Percentiles rank a stretch among this genome's conserved stretches.
phyloP scores from a whole-genome alignment of 2,329 filamentous ascomycete species.

The Pseudocercospora pini-densiflorae region DNA sequence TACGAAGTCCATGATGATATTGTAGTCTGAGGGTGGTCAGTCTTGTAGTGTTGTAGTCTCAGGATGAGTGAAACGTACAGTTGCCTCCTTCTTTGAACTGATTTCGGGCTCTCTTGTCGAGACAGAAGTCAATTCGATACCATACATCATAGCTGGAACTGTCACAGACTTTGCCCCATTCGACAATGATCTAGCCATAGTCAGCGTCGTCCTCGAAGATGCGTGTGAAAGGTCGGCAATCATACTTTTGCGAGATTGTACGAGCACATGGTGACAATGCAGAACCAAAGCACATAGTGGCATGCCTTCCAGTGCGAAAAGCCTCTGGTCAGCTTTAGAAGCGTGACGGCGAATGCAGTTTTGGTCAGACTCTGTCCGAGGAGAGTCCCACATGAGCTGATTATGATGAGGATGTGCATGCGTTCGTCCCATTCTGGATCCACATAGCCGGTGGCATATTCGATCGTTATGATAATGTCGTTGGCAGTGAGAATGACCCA shows the following conservation, averaged over 20 bases:
- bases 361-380: conserved; percentile 45
- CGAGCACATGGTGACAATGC: conserved; percentile 54
- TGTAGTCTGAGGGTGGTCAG: conserved; percentile 49
- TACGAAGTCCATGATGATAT: conserved; percentile 59
- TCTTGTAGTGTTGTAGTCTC: not conserved
- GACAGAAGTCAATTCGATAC: conserved; percentile 54
- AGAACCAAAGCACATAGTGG: conserved; percentile 51
- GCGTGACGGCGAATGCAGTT: conserved; percentile 46
- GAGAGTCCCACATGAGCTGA: conserved; percentile 46
- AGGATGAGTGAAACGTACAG: conserved; percentile 41
- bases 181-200: conserved; percentile 44
- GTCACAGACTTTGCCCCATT: conserved; percentile 56
- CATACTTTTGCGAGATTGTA: conserved; percentile 53
- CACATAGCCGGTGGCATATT: conserved; percentile 57
- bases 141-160: conserved; percentile 51
- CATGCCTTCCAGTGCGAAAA: conserved; percentile 28
- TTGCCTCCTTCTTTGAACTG: conserved; percentile 58
- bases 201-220: conserved; percentile 2
- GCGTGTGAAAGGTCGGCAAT: not conserved
- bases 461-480: conserved; percentile 51
- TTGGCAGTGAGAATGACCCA: conserved; percentile 52
- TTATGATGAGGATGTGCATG: conserved; percentile 59
- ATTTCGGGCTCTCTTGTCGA: conserved; percentile 45
- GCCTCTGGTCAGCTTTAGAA: conserved; percentile 50
- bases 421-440: conserved; percentile 54